These are phyloP conservation scores for Xylariaceae sp. DNA, from an alignment of 2,329 filamentous ascomycete genomes.

Conservation along the genomic window DNA sequence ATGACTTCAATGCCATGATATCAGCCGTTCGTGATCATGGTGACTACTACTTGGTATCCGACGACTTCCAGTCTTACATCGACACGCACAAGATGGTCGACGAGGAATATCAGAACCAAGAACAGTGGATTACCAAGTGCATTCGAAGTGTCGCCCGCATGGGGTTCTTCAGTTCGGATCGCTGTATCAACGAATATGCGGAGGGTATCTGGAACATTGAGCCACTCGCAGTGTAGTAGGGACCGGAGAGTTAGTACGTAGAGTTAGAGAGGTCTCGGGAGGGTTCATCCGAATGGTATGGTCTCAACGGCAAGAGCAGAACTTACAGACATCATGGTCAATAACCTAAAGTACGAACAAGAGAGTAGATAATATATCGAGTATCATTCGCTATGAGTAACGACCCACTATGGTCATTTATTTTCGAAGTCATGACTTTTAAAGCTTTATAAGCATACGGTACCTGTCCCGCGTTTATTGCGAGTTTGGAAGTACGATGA, in stretches of 20 bases:
- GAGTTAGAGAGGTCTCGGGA: not conserved
- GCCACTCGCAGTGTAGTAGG: constrained; percentile 55
- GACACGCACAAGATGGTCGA: constrained; percentile 90
- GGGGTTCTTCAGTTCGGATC: constrained; percentile 95
- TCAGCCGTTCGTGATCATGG: constrained; percentile 86
- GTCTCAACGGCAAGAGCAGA: too few relatives aligned
- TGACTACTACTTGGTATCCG: constrained; percentile 95
- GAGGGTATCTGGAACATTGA: constrained; percentile 97
- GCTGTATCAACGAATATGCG: constrained; percentile 96
- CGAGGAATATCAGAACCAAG: constrained; percentile 85
- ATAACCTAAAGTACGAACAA: too few relatives aligned
- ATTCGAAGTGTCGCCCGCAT: constrained; percentile 88
- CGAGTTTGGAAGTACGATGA: too few relatives aligned
- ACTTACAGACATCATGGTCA: too few relatives aligned
- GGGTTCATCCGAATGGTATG: not conserved
- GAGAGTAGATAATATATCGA: too few relatives aligned
- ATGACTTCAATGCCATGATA: constrained; percentile 78
- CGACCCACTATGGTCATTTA: too few relatives aligned
- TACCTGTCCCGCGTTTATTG: too few relatives aligned
- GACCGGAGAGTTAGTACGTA: not conserved
- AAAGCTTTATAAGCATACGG: too few relatives aligned
- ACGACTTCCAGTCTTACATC: constrained; percentile 95
- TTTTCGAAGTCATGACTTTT: too few relatives aligned
- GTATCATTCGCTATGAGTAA: too few relatives aligned
- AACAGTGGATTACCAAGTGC: constrained; percentile 87